phyloP scores from a whole-genome alignment of 2,329 filamentous ascomycete species.

The Arthroderma uncinatum region DNA sequence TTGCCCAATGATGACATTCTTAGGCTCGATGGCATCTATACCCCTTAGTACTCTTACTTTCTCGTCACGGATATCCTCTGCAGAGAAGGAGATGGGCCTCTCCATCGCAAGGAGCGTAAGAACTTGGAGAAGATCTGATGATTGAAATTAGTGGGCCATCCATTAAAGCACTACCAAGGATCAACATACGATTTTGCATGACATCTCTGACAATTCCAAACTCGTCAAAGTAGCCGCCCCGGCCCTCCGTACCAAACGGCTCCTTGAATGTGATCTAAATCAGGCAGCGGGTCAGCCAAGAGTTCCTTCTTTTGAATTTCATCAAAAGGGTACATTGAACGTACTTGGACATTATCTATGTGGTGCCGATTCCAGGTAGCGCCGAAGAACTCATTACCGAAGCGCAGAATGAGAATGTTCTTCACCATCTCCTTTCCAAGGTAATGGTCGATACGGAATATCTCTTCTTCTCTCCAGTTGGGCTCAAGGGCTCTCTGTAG shows the following conservation, averaged over 20 bases:
- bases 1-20: conserved; percentile 99
- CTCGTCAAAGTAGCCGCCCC: conserved; percentile 97
- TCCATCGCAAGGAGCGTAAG: conserved; percentile 96
- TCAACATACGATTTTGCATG: conserved; percentile 77
- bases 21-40: conserved; percentile 91
- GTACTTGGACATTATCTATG: conserved; percentile 89
- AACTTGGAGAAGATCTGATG: conserved; percentile 72
- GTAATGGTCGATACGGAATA: conserved; percentile 99
- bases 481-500: conserved; percentile 90
- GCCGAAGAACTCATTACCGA: conserved; percentile 97
- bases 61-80: conserved; percentile 96
- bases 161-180: not conserved
- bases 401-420: conserved; percentile 95
- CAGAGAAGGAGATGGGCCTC: conserved; percentile 92
- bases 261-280: conserved; percentile 89
- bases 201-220: conserved; percentile 99
- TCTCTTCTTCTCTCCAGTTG: conserved; percentile 97
- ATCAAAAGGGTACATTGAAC: conserved; percentile 7
- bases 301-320: not conserved
- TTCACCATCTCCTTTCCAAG: conserved; percentile 99
- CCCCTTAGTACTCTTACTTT: conserved; percentile 89
- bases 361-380: conserved; percentile 98
- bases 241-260: conserved; percentile 94
- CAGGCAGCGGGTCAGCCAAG: conserved; percentile 10
- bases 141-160: not conserved